phyloP scores from a whole-genome alignment of 345 rosid species.

The Cochlearia excelsa region DNA sequence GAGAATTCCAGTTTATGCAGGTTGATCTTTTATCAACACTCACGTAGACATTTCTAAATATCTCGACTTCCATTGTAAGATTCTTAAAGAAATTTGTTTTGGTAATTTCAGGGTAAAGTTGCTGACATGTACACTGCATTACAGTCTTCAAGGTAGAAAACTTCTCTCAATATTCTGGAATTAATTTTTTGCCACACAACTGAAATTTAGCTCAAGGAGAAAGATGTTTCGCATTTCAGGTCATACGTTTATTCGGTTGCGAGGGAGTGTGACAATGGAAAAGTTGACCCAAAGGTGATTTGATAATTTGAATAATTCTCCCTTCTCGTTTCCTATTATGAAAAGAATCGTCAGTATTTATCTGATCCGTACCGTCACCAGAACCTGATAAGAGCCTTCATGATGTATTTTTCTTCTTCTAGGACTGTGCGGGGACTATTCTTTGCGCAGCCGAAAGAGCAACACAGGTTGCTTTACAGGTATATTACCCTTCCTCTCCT shows the following conservation, averaged over 20 bases:
- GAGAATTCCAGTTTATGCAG: constrained; percentile 94
- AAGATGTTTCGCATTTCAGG: constrained; percentile 41
- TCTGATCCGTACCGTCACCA: neutral
- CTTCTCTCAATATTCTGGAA: constrained; percentile 3
- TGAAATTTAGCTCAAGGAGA: constrained; percentile 1
- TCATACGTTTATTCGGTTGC: constrained; percentile 87
- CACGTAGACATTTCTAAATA: neutral
- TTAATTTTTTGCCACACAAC: neutral
- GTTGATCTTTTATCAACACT: constrained; percentile 38
- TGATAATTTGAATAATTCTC: neutral
- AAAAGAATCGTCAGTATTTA: neutral
- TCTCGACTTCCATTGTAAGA: constrained; percentile 1
- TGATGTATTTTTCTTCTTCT: constrained; percentile 27
- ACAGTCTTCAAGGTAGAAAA: constrained; percentile 75
- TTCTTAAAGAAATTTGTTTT: neutral
- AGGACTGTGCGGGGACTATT: constrained; percentile 96
- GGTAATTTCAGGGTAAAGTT: constrained; percentile 68
- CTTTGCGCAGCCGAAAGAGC: constrained; percentile 94
- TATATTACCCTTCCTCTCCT: constrained; percentile 27
- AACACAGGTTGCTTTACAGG: constrained; percentile 97
- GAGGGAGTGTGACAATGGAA: constrained; percentile 76
- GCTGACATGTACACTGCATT: constrained; percentile 91
- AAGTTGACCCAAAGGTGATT: constrained; percentile 67
- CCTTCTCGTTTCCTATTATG: neutral
- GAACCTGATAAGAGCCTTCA: neutral